Evolutionary conservation across 2,329 filamentous ascomycete species (phyloP).

Genomic region (Claviceps purpurea): DNA sequence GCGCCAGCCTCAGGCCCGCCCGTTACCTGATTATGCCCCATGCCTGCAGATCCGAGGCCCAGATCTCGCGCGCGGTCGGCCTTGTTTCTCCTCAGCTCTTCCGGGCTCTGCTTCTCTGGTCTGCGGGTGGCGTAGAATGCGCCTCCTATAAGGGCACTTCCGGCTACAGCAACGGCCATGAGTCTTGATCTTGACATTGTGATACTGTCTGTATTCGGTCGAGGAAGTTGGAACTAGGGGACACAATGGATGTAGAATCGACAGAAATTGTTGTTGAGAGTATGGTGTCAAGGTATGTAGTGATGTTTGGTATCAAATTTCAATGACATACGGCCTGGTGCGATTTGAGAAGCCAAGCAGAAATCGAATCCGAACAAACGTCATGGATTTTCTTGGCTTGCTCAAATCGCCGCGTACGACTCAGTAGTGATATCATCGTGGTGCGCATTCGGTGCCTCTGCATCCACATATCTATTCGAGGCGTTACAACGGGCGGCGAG

Average conservation of each 20-base stretch:
- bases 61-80: constrained; percentile 18
- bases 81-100: constrained; percentile 7
- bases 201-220: not conserved
- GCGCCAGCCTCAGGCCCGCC: constrained; percentile 15
- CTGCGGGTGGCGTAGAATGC: constrained; percentile 11
- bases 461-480: not conserved
- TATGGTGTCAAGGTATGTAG: not conserved
- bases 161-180: constrained; percentile 6
- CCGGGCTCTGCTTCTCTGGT: constrained; percentile 3
- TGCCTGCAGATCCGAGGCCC: constrained; percentile 18
- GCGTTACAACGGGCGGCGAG: no score
- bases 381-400: not conserved
- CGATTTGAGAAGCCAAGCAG: no score
- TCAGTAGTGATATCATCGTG: constrained; percentile 3
- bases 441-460: not conserved
- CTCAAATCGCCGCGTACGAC: not conserved
- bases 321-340: no score
- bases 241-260: no score
- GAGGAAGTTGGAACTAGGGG: no score
- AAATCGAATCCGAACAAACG: not conserved
- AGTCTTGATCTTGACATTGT: constrained; percentile 4
- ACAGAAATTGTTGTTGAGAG: not conserved
- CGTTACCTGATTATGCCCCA: constrained; percentile 17
- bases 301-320: no score
- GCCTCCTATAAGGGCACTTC: constrained; percentile 12